Percentiles rank a stretch among this genome's conserved stretches.
These are phyloP conservation scores for Arthrobotrys entomopaga DNA, from an alignment of 2,329 filamentous ascomycete species.

Conservation along the genomic window DNA sequence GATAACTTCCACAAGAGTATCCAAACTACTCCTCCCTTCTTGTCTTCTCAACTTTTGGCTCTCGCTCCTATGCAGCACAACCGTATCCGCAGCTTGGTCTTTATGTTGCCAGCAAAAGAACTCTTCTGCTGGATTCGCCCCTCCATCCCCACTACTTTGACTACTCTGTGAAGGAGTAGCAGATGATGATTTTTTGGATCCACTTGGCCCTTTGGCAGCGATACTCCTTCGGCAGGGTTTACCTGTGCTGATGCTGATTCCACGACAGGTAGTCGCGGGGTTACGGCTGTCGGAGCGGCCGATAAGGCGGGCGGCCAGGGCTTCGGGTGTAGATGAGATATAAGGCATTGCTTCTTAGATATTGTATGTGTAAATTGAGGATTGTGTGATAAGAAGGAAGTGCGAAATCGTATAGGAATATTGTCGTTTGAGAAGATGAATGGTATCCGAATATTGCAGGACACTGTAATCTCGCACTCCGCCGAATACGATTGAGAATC, in stretches of 20 bases:
- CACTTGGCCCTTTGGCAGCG: conserved; percentile 63
- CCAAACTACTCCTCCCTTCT: conserved; percentile 78
- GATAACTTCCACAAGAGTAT: conserved; percentile 74
- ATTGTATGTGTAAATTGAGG: background rate
- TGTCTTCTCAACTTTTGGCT: conserved; percentile 66
- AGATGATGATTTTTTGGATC: conserved; percentile 58
- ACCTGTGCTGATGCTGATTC: conserved; percentile 79
- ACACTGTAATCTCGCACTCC: no score
- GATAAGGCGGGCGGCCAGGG: conserved; percentile 68
- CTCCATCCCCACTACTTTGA: conserved; percentile 60
- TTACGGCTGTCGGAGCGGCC: conserved; percentile 85
- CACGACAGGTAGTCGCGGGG: conserved; percentile 83
- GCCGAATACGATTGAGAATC: no score
- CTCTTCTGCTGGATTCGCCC: conserved; percentile 68
- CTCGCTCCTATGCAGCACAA: conserved; percentile 62
- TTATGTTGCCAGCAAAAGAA: conserved; percentile 96
- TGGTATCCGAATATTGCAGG: no score
- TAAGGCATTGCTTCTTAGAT: conserved; percentile 69
- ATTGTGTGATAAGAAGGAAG: background rate
- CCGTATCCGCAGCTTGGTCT: conserved; percentile 75
- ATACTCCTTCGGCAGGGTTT: conserved; percentile 81
- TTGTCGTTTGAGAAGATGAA: no score
- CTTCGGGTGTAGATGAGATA: conserved; percentile 78
- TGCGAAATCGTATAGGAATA: background rate
- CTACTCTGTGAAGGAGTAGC: conserved; percentile 56